These are phyloP conservation scores for Paramecium sonneborni DNA, from an alignment of 73 alveolate genomes.

Conservation along the genomic window DNA sequence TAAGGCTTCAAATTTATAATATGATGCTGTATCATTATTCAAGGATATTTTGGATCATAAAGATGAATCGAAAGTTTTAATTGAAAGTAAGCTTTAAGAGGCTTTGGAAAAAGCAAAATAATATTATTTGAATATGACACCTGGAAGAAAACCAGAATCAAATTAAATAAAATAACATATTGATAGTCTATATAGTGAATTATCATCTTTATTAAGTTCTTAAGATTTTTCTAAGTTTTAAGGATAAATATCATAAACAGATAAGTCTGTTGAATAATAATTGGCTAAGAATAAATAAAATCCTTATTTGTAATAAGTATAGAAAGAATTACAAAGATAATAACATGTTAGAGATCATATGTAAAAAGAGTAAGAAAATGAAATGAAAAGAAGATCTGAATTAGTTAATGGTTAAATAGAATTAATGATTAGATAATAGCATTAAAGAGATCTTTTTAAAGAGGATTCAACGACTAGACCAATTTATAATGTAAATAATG, in stretches of 20 bases:
- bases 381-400: neutral
- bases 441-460: neutral
- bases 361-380: neutral
- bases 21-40: neutral
- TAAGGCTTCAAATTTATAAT: conserved; percentile 33
- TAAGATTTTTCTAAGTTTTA: neutral
- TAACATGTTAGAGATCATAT: neutral
- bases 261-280: neutral
- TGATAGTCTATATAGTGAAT: neutral
- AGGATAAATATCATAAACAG: neutral
- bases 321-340: neutral
- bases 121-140: neutral
- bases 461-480: neutral
- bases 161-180: neutral
- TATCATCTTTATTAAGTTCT: neutral
- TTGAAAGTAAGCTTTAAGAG: neutral
- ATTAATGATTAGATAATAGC: neutral
- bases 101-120: conserved; percentile 1
- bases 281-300: neutral
- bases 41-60: neutral
- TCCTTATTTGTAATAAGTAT: neutral
- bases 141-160: neutral
- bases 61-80: neutral
- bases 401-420: neutral
- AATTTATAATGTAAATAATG: neutral